phyloP scores from a whole-genome alignment of 257 asterid species.

The Nicotiana tabacum region DNA sequence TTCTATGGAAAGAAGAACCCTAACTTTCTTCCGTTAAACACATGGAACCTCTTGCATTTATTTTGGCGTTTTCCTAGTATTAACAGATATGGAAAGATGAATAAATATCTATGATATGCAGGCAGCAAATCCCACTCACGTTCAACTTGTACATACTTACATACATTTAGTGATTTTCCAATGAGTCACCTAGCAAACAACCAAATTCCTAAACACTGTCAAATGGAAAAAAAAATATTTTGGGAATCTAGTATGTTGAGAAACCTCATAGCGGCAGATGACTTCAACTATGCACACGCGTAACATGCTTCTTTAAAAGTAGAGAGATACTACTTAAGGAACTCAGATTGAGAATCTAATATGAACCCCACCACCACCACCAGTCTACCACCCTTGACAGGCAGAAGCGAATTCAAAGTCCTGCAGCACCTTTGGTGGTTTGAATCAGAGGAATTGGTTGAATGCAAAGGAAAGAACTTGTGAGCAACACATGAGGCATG shows the following conservation, averaged over 20 bases:
- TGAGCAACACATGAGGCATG: not conserved
- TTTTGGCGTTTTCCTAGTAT: not conserved
- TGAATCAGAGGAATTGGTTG: too few relatives aligned
- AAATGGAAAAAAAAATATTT: not conserved
- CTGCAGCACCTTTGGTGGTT: not conserved
- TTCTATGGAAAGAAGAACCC: too few relatives aligned
- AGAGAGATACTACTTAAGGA: not conserved
- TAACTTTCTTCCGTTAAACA: not conserved
- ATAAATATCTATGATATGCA: not conserved
- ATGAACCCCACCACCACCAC: not conserved
- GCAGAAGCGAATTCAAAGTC: not conserved
- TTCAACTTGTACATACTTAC: not conserved
- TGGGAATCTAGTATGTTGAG: not conserved
- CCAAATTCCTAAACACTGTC: not conserved
- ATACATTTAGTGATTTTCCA: not conserved
- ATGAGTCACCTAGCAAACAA: not conserved
- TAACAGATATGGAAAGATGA: not conserved
- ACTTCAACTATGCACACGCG: not conserved
- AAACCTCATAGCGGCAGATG: not conserved
- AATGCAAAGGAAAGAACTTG: not conserved
- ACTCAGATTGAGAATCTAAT: not conserved
- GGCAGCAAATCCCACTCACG: not conserved
- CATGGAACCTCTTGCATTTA: not conserved
- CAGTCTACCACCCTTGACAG: not conserved
- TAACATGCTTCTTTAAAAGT: not conserved